Conservation (phyloP, 2,329 filamentous ascomycete genomes). For the Arthrobotrys iridis region DNA sequence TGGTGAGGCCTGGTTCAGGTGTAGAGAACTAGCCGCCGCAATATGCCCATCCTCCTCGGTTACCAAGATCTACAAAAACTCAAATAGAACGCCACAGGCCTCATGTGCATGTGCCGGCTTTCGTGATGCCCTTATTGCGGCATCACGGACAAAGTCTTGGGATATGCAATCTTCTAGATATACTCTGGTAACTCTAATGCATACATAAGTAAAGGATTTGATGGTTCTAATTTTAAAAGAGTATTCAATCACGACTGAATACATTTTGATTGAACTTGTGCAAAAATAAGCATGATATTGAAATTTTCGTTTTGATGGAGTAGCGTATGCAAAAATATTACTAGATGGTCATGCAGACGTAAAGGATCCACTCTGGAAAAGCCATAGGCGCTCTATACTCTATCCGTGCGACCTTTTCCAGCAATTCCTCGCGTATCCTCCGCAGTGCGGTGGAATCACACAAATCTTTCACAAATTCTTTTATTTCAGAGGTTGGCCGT, state of each 20-base stretch:
- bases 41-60: neutral
- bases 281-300: neutral
- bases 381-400: constrained; percentile 28
- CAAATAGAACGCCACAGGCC: neutral
- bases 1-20: neutral
- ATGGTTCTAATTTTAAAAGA: neutral
- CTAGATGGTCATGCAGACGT: neutral
- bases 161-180: too few relatives aligned
- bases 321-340: too few relatives aligned
- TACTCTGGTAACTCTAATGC: neutral
- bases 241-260: neutral
- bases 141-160: neutral
- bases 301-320: constrained; percentile 4
- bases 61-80: neutral
- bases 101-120: neutral
- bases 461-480: neutral
- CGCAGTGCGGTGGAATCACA: constrained; percentile 20
- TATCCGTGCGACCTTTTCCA: constrained; percentile 1
- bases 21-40: neutral
- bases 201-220: neutral
- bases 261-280: too few relatives aligned
- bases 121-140: neutral
- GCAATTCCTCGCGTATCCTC: constrained; percentile 35
- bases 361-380: neutral
- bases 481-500: constrained; percentile 19